A percentile compares a stretch with the other conserved stretches of the same genome.
Conservation (phyloP, 73 alveolate species). For the Tetrahymena malaccensis region DNA sequence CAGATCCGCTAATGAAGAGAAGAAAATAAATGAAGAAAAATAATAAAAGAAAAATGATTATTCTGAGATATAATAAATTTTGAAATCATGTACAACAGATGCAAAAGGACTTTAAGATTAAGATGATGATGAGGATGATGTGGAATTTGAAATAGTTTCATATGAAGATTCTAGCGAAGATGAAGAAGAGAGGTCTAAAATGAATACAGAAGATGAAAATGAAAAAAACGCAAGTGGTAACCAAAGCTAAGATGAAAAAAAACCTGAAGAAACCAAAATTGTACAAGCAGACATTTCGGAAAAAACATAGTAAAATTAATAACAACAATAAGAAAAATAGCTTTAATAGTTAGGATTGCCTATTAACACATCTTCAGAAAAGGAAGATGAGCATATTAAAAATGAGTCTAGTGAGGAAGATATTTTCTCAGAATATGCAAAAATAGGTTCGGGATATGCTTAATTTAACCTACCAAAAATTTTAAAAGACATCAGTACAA, state of each 20-base stretch:
- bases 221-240: not conserved
- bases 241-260: not conserved
- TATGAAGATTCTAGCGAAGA: not conserved
- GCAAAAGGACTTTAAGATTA: not conserved
- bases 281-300: not conserved
- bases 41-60: not conserved
- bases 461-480: not conserved
- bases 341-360: not conserved
- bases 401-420: not conserved
- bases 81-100: not conserved
- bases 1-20: not conserved
- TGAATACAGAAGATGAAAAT: not conserved
- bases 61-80: not conserved
- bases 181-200: not conserved
- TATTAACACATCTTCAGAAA: not conserved
- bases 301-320: not conserved
- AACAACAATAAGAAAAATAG: not conserved
- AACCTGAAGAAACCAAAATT: not conserved
- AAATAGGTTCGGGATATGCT: not conserved
- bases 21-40: not conserved
- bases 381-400: not conserved
- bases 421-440: not conserved
- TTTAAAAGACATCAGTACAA: not conserved
- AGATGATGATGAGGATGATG: not conserved
- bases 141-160: not conserved